Evolutionary conservation across 2,329 filamentous ascomycete genomes (phyloP).

Genomic region (Fusarium tuaranense): DNA sequence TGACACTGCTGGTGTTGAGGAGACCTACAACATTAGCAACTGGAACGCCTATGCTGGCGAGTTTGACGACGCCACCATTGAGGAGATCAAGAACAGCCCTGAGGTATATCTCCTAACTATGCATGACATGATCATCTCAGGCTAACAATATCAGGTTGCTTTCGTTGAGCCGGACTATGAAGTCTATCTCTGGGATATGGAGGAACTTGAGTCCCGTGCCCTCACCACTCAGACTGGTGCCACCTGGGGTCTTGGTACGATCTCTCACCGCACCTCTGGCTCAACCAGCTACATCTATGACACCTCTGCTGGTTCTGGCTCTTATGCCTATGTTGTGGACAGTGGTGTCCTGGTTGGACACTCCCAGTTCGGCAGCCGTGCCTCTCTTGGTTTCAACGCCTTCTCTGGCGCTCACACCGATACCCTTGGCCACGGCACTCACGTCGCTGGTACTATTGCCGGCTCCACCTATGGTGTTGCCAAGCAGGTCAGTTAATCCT

Average conservation of each 20-base stretch:
- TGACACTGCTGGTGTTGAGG: constrained; percentile 50
- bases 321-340: constrained; percentile 71
- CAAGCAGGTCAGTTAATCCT: constrained; percentile 47
- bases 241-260: constrained; percentile 41
- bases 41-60: constrained; percentile 57
- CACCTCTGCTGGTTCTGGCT: constrained; percentile 59
- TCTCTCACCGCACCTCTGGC: constrained; percentile 43
- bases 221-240: constrained; percentile 39
- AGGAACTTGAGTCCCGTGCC: constrained; percentile 16
- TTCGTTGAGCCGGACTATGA: constrained; percentile 43
- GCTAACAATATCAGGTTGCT: constrained; percentile 30
- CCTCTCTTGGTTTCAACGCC: constrained; percentile 54
- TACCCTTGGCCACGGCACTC: constrained; percentile 56
- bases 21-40: constrained; percentile 44
- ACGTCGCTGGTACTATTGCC: constrained; percentile 55
- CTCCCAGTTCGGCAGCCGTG: constrained; percentile 61
- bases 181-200: constrained; percentile 20
- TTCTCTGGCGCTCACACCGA: constrained; percentile 48
- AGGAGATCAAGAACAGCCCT: constrained; percentile 53
- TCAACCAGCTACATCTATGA: constrained; percentile 60
- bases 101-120: constrained; percentile 49
- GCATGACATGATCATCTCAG: not conserved
- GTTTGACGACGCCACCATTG: constrained; percentile 55
- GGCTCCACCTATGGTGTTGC: constrained; percentile 57
- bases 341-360: constrained; percentile 69